Evolutionary conservation across 768 basidiomycete species (phyloP), one percentile per base, ranked within the genome.

Genomic region (Vishniacozyma victoriae): DNA sequence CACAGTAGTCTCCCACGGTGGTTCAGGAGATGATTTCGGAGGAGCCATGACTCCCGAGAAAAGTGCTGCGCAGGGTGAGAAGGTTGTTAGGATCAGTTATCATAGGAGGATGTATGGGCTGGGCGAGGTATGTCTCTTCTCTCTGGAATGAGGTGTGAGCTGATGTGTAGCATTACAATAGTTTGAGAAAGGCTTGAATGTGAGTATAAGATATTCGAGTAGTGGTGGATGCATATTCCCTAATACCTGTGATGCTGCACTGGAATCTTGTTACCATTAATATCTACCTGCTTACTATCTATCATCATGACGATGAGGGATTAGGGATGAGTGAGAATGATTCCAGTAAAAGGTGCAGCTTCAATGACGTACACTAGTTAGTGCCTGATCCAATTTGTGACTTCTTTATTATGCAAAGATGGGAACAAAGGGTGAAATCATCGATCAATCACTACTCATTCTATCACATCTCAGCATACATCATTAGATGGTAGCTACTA

Each of bases 31-130:
- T 43, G 54, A 51, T 9, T 63, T 63, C 43, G 57, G 60, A 7
- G 65, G 70, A 41, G 46, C 65, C 41, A 50, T 67, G 52, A 52
- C 70, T 56, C 51, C 71, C 47, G 57, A 72, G 40, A 54, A 73
- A 50, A 57, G 48, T 20, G 37, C 44, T 29, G 46, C 41, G 63
- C 74, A 41, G 73, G 75, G 55, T 72, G 70, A 73, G 16, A 49
- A 52, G 41, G 74, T 78, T 1, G 79, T 83, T 5, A 76, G 83
- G 39, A 85, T 91, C 62, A 95, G 91, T 63, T 99, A 93, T 70
- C 93, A 97, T 66, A 78, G 87, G 46, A 79, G 82, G 57, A 85
- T 93, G 82, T 97, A 93, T 73, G 93, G 92, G 2, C 78, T 96
- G 5, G 93, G 93, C 59, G 93, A 96, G 81, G 91, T 90, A 44